Percentiles rank a stretch among this genome's conserved stretches.
Evolutionary conservation across 1,139 yeast genomes (phyloP).

Genomic region (Komagataea norvegica): DNA sequence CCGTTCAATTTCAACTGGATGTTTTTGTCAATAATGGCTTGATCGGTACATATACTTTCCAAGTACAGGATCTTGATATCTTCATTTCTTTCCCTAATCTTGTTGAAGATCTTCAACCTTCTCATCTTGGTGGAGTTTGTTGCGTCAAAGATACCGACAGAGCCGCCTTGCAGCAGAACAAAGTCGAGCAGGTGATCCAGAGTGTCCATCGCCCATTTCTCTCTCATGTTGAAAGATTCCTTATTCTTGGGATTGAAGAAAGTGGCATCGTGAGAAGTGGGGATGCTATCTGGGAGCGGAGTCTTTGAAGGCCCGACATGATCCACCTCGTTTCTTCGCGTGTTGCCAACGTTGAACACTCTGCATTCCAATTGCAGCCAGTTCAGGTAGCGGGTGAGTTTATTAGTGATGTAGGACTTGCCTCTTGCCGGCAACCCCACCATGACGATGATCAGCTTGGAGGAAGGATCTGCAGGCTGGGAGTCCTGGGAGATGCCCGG

Average conservation of each 20-base stretch:
- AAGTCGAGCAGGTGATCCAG: constrained; percentile 79
- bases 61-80: constrained; percentile 76
- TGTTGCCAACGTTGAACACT: constrained; percentile 91
- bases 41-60: constrained; percentile 85
- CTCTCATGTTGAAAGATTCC: constrained; percentile 63
- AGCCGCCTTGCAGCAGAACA: constrained; percentile 73
- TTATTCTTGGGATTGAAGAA: constrained; percentile 82
- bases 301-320: constrained; percentile 64
- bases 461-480: constrained; percentile 22
- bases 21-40: constrained; percentile 71
- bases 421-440: constrained; percentile 94
- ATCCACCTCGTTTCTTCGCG: constrained; percentile 67
- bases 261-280: constrained; percentile 58
- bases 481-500: constrained; percentile 76
- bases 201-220: constrained; percentile 96
- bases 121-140: constrained; percentile 83
- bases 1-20: constrained; percentile 83
- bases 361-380: constrained; percentile 90
- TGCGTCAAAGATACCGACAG: constrained; percentile 94
- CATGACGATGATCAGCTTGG: constrained; percentile 88
- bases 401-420: constrained; percentile 87
- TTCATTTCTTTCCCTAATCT: constrained; percentile 60
- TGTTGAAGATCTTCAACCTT: constrained; percentile 60
- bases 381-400: constrained; percentile 78
- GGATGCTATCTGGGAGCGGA: constrained; percentile 56